phyloP scores from a whole-genome alignment of 1,284 basidiomycete genomes.

The Porodaedalea pini region DNA sequence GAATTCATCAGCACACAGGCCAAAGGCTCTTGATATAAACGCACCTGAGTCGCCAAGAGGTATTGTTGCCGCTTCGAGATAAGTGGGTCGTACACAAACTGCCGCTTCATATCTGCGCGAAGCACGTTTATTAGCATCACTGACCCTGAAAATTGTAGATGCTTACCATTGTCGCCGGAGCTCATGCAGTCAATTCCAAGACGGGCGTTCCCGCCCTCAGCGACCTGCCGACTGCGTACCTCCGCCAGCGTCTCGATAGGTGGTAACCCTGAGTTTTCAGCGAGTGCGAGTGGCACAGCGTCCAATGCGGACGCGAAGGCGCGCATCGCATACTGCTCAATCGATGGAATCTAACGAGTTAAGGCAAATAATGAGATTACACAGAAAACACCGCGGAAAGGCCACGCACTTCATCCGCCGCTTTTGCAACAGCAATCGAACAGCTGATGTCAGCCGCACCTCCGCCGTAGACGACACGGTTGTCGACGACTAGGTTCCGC shows the following conservation, averaged over 20 bases:
- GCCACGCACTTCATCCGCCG: conserved; percentile 79
- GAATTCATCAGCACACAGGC: conserved; percentile 1
- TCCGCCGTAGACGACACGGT: conserved; percentile 96
- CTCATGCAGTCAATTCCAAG: conserved; percentile 94
- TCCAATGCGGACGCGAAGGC: conserved; percentile 95
- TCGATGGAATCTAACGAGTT: conserved; percentile 73
- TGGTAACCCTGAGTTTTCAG: conserved; percentile 95
- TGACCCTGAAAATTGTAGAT: neutral
- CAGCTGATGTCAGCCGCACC: conserved; percentile 97
- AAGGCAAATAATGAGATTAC: neutral
- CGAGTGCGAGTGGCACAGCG: conserved; percentile 89
- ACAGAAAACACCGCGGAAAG: neutral
- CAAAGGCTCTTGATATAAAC: too few species aligned
- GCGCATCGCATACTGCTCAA: conserved; percentile 99
- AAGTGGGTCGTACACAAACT: conserved; percentile 95
- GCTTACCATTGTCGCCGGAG: conserved; percentile 78
- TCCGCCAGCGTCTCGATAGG: conserved; percentile 96
- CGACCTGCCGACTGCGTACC: conserved; percentile 92
- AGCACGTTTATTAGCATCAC: neutral
- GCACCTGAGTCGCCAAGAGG: conserved; percentile 92
- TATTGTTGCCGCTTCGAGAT: conserved; percentile 98
- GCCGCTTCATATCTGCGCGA: conserved; percentile 88
- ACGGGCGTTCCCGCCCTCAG: conserved; percentile 69
- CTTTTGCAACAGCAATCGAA: conserved; percentile 88
- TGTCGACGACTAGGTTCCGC: conserved; percentile 91